Percentiles rank a stretch among this genome's conserved stretches.
Evolutionary conservation across 2,329 filamentous ascomycete species (phyloP).

Genomic region (Pyricularia pennisetigena): DNA sequence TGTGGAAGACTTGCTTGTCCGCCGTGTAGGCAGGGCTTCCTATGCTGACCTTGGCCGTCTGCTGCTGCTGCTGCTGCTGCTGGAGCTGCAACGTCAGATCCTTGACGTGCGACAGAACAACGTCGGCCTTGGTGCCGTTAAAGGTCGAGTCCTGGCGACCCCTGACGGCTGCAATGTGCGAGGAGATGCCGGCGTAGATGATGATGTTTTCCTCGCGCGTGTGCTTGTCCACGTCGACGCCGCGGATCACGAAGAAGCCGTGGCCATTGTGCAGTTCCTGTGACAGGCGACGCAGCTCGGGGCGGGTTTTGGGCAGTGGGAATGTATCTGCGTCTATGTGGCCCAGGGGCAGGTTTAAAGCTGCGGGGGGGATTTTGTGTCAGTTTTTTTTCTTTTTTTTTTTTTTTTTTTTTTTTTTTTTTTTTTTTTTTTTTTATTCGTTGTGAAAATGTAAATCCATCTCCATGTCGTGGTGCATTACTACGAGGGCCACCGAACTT

Average conservation of each 20-base stretch:
- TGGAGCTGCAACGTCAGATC: conserved; percentile 36
- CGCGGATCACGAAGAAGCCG: conserved; percentile 53
- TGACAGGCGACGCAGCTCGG: conserved; percentile 38
- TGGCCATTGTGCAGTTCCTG: conserved; percentile 44
- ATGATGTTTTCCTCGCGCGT: conserved; percentile 46
- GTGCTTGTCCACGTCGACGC: conserved; percentile 41
- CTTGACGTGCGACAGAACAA: conserved; percentile 51
- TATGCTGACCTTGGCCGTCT: conserved; percentile 25
- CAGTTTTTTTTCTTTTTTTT: no score
- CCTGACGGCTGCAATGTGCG: conserved; percentile 44
- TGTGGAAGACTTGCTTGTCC: conserved; percentile 55
- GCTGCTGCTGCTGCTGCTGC: conserved; percentile 5
- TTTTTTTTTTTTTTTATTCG: no score
- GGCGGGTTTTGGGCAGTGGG: conserved; percentile 40
- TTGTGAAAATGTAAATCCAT: no score
- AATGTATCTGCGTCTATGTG: conserved; percentile 41
- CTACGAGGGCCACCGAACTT: conserved; percentile 2
- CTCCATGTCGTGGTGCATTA: background rate
- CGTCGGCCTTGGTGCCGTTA: conserved; percentile 35
- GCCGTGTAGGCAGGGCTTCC: conserved; percentile 49
- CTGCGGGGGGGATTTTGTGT: conserved; percentile 12
- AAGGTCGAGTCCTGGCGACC: conserved; percentile 40
- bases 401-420: no score
- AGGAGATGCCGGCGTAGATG: conserved; percentile 49
- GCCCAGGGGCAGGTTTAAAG: conserved; percentile 24